These are phyloP conservation scores for Brassica cretica DNA, from an alignment of 345 rosid species.

Conservation along the genomic window DNA sequence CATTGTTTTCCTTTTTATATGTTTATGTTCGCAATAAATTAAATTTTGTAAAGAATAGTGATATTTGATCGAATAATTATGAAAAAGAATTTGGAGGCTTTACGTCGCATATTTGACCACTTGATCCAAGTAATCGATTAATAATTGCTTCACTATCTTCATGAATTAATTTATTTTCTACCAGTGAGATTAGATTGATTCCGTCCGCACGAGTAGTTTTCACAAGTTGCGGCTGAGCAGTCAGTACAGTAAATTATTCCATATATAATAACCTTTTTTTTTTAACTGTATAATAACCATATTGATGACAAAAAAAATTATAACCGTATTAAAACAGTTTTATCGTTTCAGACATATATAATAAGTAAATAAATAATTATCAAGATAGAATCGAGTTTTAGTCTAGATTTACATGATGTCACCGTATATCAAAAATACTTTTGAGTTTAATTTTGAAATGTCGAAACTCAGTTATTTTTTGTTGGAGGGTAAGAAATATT, in stretches of 20 bases:
- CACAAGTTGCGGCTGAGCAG: constrained; percentile 3
- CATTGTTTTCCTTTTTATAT: no score
- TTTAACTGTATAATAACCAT: no score
- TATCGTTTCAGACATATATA: neutral
- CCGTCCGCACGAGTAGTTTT: constrained; percentile 35
- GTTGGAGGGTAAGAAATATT: neutral
- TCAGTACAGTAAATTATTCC: neutral
- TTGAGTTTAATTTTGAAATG: neutral
- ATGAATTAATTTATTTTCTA: neutral
- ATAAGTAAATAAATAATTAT: neutral
- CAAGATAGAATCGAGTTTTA: neutral
- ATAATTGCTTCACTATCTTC: neutral
- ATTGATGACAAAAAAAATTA: no score
- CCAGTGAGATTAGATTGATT: neutral
- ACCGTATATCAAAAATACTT: neutral
- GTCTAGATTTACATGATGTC: neutral
- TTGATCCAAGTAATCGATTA: neutral
- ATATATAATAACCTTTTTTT: neutral
- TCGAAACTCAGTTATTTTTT: neutral
- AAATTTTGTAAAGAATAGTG: no score
- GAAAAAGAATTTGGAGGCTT: no score
- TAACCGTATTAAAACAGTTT: neutral
- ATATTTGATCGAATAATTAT: no score
- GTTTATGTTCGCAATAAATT: no score
- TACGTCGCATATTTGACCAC: no score